Percentiles rank a stretch among this genome's conserved stretches.
Evolutionary conservation across 2,329 filamentous ascomycete species (phyloP).

Genomic region (Hansfordia pulvinata): DNA sequence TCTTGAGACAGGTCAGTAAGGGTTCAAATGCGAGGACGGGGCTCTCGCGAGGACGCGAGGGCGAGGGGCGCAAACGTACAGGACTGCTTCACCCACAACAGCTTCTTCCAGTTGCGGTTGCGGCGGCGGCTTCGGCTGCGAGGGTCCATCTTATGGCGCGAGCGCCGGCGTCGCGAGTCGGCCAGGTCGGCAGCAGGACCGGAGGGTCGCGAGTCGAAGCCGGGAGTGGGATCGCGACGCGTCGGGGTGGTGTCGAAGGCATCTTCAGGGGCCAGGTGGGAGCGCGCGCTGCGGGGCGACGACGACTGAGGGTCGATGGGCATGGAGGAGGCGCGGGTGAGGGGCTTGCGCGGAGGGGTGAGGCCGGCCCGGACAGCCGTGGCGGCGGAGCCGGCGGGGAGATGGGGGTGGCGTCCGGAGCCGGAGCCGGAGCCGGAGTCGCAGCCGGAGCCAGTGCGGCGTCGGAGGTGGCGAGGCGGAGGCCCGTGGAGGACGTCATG

Average conservation of each 20-base stretch:
- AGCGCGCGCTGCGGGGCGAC: slow-evolving; percentile 39
- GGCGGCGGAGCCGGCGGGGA: background rate
- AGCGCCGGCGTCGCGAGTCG: slow-evolving; percentile 19
- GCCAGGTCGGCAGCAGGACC: slow-evolving; percentile 7
- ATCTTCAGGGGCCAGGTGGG: slow-evolving; percentile 71
- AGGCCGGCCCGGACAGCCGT: no score
- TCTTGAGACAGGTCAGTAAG: slow-evolving; percentile 41
- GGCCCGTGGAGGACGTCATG: no score
- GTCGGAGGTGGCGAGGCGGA: no score
- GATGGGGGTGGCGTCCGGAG: no score
- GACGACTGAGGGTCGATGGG: slow-evolving; percentile 16
- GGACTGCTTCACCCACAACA: slow-evolving; percentile 95
- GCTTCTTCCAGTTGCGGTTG: slow-evolving; percentile 79
- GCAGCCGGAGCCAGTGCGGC: no score
- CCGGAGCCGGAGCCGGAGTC: no score
- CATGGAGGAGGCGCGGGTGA: slow-evolving; percentile 26
- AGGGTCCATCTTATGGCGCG: slow-evolving; percentile 35
- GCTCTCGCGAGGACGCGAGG: background rate
- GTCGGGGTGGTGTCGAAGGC: slow-evolving; percentile 55
- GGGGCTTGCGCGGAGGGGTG: slow-evolving; percentile 7
- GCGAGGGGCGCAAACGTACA: slow-evolving; percentile 44
- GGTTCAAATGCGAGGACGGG: background rate
- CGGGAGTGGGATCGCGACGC: no score
- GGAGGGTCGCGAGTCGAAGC: no score
- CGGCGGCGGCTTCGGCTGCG: slow-evolving; percentile 54